phyloP scores from a whole-genome alignment of 805 yeast genomes.

The Suhomyces vadensis region DNA sequence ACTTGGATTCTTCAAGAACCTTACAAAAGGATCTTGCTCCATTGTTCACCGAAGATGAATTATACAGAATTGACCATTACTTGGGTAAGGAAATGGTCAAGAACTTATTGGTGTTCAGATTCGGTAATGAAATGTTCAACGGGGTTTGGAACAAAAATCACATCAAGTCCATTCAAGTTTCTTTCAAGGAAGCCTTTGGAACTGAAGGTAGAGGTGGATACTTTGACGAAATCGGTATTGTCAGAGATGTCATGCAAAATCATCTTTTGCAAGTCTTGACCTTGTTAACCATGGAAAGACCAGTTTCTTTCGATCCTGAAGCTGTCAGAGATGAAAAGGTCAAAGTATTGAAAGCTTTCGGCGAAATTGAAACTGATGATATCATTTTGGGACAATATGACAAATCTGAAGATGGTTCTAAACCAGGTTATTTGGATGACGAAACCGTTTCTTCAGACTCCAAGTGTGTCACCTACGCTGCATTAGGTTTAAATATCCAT shows the following conservation, averaged over 20 bases:
- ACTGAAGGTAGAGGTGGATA: constrained; percentile 99
- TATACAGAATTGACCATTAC: constrained; percentile 95
- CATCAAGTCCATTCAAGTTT: constrained; percentile 78
- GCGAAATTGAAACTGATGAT: constrained; percentile 63
- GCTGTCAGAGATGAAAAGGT: constrained; percentile 96
- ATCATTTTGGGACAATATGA: constrained; percentile 86
- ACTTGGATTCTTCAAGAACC: constrained; percentile 73
- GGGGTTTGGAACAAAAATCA: constrained; percentile 88
- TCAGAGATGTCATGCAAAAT: constrained; percentile 98
- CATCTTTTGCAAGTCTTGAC: constrained; percentile 93
- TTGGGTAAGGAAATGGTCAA: constrained; percentile 98
- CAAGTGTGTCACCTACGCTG: constrained; percentile 91
- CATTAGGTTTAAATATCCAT: constrained; percentile 70
- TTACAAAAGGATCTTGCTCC: constrained; percentile 81
- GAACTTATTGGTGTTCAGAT: constrained; percentile 84
- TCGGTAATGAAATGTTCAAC: constrained; percentile 83
- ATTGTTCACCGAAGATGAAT: constrained; percentile 84
- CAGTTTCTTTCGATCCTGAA: constrained; percentile 87
- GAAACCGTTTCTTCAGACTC: constrained; percentile 81
- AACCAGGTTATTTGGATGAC: constrained; percentile 92
- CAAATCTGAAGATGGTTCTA: constrained; percentile 78
- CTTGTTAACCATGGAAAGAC: constrained; percentile 92
- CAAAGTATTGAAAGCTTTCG: constrained; percentile 80
- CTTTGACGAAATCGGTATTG: constrained; percentile 91
- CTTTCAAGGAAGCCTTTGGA: constrained; percentile 97